phyloP scores from a whole-genome alignment of 140 eudicot genomes.

The Ambrosia hybrid region DNA sequence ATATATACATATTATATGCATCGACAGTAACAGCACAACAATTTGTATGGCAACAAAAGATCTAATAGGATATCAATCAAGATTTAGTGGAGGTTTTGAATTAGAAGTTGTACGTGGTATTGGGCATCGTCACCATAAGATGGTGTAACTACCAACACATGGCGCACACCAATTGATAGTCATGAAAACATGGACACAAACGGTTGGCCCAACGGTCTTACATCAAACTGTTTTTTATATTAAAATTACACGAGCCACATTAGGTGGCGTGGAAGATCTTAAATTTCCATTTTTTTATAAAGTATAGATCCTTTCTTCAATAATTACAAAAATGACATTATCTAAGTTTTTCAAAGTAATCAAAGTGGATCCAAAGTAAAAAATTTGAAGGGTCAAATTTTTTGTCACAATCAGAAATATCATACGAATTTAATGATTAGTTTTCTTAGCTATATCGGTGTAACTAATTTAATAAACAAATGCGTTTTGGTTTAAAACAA shows the following conservation, averaged over 20 bases:
- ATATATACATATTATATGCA: too few species aligned
- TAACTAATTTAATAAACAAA: too few species aligned
- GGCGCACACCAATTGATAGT: too few species aligned
- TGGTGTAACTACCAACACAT: too few species aligned
- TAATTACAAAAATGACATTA: neutral
- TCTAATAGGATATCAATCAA: neutral
- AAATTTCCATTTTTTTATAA: neutral
- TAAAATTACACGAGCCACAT: neutral
- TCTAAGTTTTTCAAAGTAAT: neutral
- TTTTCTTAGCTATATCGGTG: too few species aligned
- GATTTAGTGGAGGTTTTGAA: neutral
- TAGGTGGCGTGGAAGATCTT: neutral
- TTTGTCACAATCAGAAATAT: too few species aligned
- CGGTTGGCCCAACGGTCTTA: too few species aligned
- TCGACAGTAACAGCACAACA: neutral
- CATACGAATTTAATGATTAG: too few species aligned
- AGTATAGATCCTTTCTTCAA: neutral
- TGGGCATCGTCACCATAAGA: neutral
- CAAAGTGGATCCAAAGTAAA: neutral
- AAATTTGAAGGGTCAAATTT: too few species aligned
- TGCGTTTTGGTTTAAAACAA: too few species aligned
- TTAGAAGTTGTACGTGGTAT: neutral
- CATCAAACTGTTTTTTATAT: neutral
- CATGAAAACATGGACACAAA: too few species aligned
- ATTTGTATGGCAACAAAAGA: neutral